phyloP scores from a whole-genome alignment of 257 asterid genomes.

The Gentiana macrophylla region DNA sequence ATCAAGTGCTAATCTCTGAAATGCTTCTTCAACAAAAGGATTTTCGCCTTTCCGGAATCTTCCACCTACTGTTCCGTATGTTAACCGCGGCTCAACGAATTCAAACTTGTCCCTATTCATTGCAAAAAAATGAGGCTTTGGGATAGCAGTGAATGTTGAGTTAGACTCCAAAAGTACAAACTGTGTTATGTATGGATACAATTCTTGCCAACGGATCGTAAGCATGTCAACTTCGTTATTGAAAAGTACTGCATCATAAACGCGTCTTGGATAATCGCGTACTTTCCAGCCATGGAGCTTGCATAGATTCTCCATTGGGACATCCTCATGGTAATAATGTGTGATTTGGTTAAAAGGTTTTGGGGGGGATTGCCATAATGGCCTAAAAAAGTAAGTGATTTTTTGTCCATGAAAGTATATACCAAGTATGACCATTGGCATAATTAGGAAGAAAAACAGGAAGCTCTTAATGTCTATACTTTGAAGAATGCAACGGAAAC shows the following conservation, averaged over 20 bases:
- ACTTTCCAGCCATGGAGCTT: conserved; percentile 81
- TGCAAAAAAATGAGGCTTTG: conserved; percentile 61
- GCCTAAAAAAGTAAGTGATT: conserved; percentile 70
- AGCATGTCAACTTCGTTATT: conserved; percentile 78
- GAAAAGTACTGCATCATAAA: conserved; percentile 74
- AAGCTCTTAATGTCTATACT: conserved; percentile 57
- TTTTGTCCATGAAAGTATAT: conserved; percentile 71
- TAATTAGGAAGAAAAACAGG: conserved; percentile 38
- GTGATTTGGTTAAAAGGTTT: conserved; percentile 62
- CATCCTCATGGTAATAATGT: conserved; percentile 71
- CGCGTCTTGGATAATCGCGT: conserved; percentile 73
- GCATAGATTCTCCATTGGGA: conserved; percentile 70
- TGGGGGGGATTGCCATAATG: conserved; percentile 84
- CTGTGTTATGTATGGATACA: conserved; percentile 65
- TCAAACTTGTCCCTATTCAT: conserved; percentile 36
- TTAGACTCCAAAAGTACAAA: conserved; percentile 78
- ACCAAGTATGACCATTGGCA: conserved; percentile 41
- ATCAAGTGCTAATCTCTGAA: conserved; percentile 69
- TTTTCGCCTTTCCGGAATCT: conserved; percentile 63
- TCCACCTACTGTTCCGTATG: conserved; percentile 62
- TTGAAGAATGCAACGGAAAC: conserved; percentile 52
- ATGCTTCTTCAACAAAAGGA: conserved; percentile 82
- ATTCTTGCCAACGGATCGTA: conserved; percentile 72
- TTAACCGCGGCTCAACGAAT: conserved; percentile 62
- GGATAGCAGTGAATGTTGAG: conserved; percentile 74